Conservation (phyloP, 2,329 filamentous ascomycete species). For the Beauveria pseudobassiana region DNA sequence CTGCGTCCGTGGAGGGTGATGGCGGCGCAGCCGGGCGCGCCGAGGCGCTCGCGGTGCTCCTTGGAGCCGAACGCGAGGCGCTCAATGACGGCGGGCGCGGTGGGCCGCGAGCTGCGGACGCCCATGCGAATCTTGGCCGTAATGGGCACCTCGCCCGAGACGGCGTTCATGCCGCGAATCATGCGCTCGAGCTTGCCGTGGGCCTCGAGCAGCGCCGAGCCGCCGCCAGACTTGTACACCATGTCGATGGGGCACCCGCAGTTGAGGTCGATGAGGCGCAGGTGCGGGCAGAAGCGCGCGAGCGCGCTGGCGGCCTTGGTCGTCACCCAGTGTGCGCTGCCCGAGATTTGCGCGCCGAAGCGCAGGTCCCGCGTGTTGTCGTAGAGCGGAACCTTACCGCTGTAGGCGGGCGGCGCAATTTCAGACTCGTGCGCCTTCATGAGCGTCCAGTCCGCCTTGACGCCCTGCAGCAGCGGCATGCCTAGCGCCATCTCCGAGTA, state of each 20-base stretch:
- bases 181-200: slow-evolving; percentile 89
- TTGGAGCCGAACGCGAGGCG: slow-evolving; percentile 73
- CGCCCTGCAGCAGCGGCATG: slow-evolving; percentile 79
- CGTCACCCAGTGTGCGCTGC: slow-evolving; percentile 84
- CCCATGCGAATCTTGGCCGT: slow-evolving; percentile 94
- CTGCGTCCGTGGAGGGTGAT: slow-evolving; percentile 91
- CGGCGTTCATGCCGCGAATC: slow-evolving; percentile 88
- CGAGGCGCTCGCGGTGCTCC: slow-evolving; percentile 62
- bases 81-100: slow-evolving; percentile 72
- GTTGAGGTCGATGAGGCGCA: slow-evolving; percentile 91
- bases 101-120: slow-evolving; percentile 71
- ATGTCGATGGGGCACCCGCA: slow-evolving; percentile 96
- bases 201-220: slow-evolving; percentile 85
- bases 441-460: slow-evolving; percentile 88
- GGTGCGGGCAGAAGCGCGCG: slow-evolving; percentile 66
- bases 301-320: slow-evolving; percentile 82
- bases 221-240: slow-evolving; percentile 79
- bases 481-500: slow-evolving; percentile 99
- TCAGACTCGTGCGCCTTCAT: slow-evolving; percentile 89
- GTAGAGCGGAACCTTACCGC: slow-evolving; percentile 52
- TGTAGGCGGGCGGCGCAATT: slow-evolving; percentile 61
- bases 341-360: slow-evolving; percentile 89
- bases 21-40: slow-evolving; percentile 82
- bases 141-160: slow-evolving; percentile 84
- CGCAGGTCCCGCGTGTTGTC: slow-evolving; percentile 75